Percentiles rank a stretch among this genome's conserved stretches.
These are phyloP conservation scores for Adansonia madagascariensis DNA, from an alignment of 441 rosid genomes.

Conservation along the genomic window DNA sequence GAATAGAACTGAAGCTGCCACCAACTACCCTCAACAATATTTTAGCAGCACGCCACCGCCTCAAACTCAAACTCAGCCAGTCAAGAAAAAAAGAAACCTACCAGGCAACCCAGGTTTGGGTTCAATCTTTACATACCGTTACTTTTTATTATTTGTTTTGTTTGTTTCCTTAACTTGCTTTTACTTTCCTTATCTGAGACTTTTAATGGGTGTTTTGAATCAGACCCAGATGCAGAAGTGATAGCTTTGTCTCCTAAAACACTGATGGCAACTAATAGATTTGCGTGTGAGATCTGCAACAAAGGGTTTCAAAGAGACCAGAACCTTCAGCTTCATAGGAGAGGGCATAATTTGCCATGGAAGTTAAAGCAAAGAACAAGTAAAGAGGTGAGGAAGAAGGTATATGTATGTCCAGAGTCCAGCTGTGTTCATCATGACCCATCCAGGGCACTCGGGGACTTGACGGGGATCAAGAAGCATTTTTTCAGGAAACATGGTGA, in stretches of 20 bases:
- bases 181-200: neutral
- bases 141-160: neutral
- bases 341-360: conserved; percentile 75
- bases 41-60: conserved; percentile 21
- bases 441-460: conserved; percentile 70
- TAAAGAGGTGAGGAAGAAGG: conserved; percentile 63
- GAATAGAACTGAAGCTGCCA: conserved; percentile 52
- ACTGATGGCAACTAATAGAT: conserved; percentile 49
- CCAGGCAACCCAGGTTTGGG: conserved; percentile 29
- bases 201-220: neutral
- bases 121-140: neutral
- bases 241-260: conserved; percentile 50
- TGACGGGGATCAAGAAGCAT: conserved; percentile 69
- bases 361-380: conserved; percentile 61
- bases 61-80: neutral
- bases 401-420: conserved; percentile 66
- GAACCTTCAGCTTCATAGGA: conserved; percentile 53
- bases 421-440: conserved; percentile 70
- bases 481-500: conserved; percentile 51
- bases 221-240: conserved; percentile 60
- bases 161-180: neutral
- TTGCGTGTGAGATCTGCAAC: conserved; percentile 55
- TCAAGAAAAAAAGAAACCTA: conserved; percentile 22
- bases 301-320: conserved; percentile 59
- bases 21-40: conserved; percentile 43